Evolutionary conservation across 495 filamentous ascomycete species (phyloP).

Genomic region (Amorphotheca resinae): DNA sequence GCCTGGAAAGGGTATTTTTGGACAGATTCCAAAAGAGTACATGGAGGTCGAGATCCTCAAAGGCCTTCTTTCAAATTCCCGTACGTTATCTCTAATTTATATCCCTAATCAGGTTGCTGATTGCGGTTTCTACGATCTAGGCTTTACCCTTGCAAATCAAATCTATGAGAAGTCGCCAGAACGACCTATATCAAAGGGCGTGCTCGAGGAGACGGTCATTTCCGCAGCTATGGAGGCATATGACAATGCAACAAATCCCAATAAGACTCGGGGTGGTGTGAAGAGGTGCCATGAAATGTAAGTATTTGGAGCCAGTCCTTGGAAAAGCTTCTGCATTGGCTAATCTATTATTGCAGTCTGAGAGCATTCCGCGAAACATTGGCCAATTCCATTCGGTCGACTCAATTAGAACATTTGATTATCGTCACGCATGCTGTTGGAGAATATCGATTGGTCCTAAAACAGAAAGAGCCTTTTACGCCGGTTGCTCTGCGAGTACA

Average conservation of each 20-base stretch:
- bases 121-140: conserved; percentile 25
- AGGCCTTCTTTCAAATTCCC: conserved; percentile 52
- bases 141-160: conserved; percentile 53
- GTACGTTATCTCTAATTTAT: conserved; percentile 30
- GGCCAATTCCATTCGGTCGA: conserved; percentile 38
- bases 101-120: not conserved
- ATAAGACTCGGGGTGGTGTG: conserved; percentile 67
- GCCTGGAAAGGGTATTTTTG: conserved; percentile 52
- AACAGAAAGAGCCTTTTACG: conserved; percentile 84
- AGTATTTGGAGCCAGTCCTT: conserved; percentile 22
- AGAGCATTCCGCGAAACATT: conserved; percentile 57
- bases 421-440: conserved; percentile 77
- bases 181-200: conserved; percentile 34
- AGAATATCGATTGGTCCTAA: conserved; percentile 76
- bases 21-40: conserved; percentile 45
- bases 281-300: conserved; percentile 77
- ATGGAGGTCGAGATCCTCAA: conserved; percentile 69
- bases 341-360: conserved; percentile 33
- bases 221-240: conserved; percentile 60
- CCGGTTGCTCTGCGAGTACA: conserved; percentile 84
- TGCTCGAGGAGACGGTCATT: conserved; percentile 54
- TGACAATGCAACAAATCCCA: conserved; percentile 85
- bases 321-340: too few relatives aligned
- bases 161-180: conserved; percentile 49
- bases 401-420: conserved; percentile 56